These are phyloP conservation scores for Daldinia decipiens DNA, from an alignment of 495 filamentous ascomycete genomes.

Conservation along the genomic window DNA sequence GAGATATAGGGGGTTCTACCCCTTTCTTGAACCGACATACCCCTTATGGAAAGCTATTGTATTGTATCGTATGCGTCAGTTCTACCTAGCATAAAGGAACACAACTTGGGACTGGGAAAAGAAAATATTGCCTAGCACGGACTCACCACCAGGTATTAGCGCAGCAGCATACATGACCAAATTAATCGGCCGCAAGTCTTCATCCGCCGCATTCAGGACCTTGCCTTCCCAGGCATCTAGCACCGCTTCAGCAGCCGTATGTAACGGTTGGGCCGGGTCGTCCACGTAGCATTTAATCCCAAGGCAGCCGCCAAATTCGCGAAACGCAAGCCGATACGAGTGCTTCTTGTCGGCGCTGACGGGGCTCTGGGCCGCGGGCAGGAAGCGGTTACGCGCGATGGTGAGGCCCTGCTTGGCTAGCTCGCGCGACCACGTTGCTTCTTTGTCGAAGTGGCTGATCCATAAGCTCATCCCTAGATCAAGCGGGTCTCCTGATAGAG, in stretches of 20 bases:
- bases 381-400: conserved; percentile 51
- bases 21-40: neutral
- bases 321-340: conserved; percentile 64
- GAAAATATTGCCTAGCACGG: neutral
- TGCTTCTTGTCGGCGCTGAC: conserved; percentile 34
- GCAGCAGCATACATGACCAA: conserved; percentile 74
- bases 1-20: neutral
- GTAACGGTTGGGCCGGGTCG: conserved; percentile 51
- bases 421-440: conserved; percentile 61
- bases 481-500: conserved; percentile 63
- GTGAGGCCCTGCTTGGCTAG: conserved; percentile 59
- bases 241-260: conserved; percentile 56
- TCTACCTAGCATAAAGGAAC: too few relatives aligned
- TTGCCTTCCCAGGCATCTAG: conserved; percentile 64
- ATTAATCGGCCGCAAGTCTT: conserved; percentile 68
- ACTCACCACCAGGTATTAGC: conserved; percentile 70
- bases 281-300: conserved; percentile 66
- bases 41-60: conserved; percentile 26
- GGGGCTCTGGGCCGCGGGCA: conserved; percentile 56
- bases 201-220: conserved; percentile 55
- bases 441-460: conserved; percentile 67
- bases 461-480: conserved; percentile 75
- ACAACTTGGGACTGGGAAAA: neutral
- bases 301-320: conserved; percentile 70
- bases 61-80: neutral